Conservation (phyloP, 1,139 yeast genomes). For the Candida anutae region DNA sequence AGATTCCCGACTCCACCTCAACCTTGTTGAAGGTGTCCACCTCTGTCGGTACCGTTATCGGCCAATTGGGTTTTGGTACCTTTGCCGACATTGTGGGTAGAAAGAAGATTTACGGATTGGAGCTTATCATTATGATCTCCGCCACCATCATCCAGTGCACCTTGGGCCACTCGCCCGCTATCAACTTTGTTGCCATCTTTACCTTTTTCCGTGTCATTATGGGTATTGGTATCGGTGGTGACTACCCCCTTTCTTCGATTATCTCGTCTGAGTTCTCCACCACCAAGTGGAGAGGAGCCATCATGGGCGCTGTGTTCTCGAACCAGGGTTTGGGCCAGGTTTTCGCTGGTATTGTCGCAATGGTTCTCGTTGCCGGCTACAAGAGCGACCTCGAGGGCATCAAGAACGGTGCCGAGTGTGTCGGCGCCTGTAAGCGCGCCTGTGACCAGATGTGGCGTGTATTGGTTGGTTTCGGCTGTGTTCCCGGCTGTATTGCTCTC, state of each 20-base stretch:
- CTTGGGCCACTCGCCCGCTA: conserved; percentile 60
- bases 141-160: conserved; percentile 76
- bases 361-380: conserved; percentile 66
- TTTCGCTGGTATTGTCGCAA: conserved; percentile 75
- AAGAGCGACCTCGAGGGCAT: conserved; percentile 50
- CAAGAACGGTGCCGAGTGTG: conserved; percentile 48
- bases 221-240: conserved; percentile 99
- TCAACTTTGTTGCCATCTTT: conserved; percentile 64
- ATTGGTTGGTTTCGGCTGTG: conserved; percentile 78
- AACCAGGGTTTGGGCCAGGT: conserved; percentile 92
- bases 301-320: conserved; percentile 89
- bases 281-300: conserved; percentile 94
- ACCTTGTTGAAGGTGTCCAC: conserved; percentile 82
- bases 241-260: conserved; percentile 93
- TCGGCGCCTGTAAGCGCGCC: conserved; percentile 58
- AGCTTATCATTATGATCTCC: conserved; percentile 72
- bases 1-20: conserved; percentile 57
- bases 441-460: conserved; percentile 95
- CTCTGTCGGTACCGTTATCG: conserved; percentile 89
- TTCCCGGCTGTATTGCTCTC: conserved; percentile 76
- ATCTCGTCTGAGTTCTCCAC: conserved; percentile 85
- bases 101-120: conserved; percentile 80
- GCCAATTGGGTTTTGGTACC: conserved; percentile 82
- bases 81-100: conserved; percentile 84
- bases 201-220: conserved; percentile 71